These are phyloP conservation scores for Thielaviopsis euricoi DNA, from an alignment of 2,329 filamentous ascomycete genomes.

Conservation along the genomic window DNA sequence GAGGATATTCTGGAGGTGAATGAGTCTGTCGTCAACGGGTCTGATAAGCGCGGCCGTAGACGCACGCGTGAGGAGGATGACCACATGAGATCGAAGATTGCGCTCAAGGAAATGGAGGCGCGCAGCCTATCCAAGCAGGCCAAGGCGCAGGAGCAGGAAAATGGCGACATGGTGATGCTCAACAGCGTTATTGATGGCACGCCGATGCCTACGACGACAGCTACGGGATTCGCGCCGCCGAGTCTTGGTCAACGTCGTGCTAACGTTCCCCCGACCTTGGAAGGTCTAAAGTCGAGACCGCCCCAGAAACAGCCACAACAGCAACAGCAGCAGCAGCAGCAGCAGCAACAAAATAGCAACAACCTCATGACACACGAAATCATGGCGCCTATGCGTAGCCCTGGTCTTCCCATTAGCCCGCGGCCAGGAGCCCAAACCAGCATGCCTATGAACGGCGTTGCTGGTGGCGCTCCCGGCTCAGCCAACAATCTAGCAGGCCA, in stretches of 20 bases:
- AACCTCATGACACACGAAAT: constrained; percentile 11
- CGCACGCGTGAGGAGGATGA: constrained; percentile 84
- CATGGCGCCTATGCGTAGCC: constrained; percentile 34
- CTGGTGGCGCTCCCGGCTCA: constrained; percentile 11
- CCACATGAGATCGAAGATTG: constrained; percentile 53
- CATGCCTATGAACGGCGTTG: constrained; percentile 41
- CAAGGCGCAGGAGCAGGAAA: constrained; percentile 32
- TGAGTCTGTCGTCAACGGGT: constrained; percentile 28
- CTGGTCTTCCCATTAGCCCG: constrained; percentile 43
- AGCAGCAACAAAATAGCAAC: constrained; percentile 15
- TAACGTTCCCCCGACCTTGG: constrained; percentile 31
- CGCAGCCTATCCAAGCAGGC: constrained; percentile 61
- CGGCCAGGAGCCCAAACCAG: constrained; percentile 36
- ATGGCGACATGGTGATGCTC: background rate
- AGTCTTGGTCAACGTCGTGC: constrained; percentile 24
- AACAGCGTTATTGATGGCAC: constrained; percentile 10
- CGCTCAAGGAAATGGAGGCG: constrained; percentile 48
- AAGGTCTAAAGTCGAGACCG: constrained; percentile 34
- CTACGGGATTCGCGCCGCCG: constrained; percentile 19
- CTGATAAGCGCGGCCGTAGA: constrained; percentile 53
- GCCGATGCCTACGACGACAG: background rate
- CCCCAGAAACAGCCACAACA: constrained; percentile 17
- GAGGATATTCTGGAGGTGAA: constrained; percentile 60
- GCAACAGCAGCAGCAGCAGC: constrained; percentile 12
- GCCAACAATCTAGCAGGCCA: constrained; percentile 30